Conservation (phyloP, 352 stramenopile genomes). For the Globisporangium carolinianum region DNA sequence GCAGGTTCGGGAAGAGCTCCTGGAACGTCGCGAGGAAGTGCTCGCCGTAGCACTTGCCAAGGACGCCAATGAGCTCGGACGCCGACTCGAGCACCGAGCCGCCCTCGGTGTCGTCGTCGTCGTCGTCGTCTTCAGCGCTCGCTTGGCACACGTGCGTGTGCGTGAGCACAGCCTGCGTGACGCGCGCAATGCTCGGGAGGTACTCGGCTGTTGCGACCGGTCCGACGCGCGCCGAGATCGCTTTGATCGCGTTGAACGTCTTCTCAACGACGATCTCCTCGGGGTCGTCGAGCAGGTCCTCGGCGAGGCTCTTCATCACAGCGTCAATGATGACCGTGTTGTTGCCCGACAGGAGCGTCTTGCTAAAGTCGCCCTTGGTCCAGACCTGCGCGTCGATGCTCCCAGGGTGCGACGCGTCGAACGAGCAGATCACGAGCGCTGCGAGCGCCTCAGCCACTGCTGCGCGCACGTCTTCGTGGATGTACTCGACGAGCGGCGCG, state of each 20-base stretch:
- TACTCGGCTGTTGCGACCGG: constrained; percentile 88
- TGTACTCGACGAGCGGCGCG: constrained; percentile 78
- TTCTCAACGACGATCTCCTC: constrained; percentile 92
- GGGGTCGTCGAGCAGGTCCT: constrained; percentile 74
- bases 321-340: constrained; percentile 69
- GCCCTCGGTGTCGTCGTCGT: constrained; percentile 91
- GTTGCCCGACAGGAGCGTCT: constrained; percentile 68
- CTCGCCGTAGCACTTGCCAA: constrained; percentile 92
- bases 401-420: constrained; percentile 66
- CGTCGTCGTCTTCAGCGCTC: constrained; percentile 82
- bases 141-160: constrained; percentile 91
- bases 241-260: constrained; percentile 93
- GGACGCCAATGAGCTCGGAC: constrained; percentile 91
- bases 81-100: constrained; percentile 91
- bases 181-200: constrained; percentile 70
- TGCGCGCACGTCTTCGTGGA: constrained; percentile 81
- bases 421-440: constrained; percentile 81
- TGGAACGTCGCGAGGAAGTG: constrained; percentile 89
- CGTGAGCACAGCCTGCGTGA: constrained; percentile 81
- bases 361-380: constrained; percentile 80
- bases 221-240: constrained; percentile 92
- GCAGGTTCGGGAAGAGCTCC: constrained; percentile 87
- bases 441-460: constrained; percentile 73
- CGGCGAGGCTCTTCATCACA: constrained; percentile 71
- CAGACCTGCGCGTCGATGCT: constrained; percentile 79